Evolutionary conservation across 2,329 filamentous ascomycete genomes (phyloP), one percentile per base, ranked within the genome.

Genomic region (Sclerotinia subarctica): DNA sequence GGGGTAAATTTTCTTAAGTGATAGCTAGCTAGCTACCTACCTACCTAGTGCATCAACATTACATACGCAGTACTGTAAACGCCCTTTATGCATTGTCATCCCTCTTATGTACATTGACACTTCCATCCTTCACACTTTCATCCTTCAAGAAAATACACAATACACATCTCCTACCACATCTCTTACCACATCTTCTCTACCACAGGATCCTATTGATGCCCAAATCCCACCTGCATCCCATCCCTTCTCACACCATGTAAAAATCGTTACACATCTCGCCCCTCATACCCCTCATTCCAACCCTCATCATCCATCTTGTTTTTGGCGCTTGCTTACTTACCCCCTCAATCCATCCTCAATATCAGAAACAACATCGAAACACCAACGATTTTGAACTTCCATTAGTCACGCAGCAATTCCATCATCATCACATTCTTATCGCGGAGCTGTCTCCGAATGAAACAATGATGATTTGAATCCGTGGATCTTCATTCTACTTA

Each of bases 221-320:
- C 38, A 42, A 42, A 42, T 42, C 11, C 38, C 38, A 15, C 3
- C 38, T 42, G 51, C 29, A 32, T 54, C 26, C 21, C 29, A 32
- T 54, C 29, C 21, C 29, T 5, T n/a, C 52, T 8, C 26, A 32
- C 24, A 29, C 13, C 6, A 8, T n/a, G 24, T 26, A 29, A 52
- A n/a, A 11, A 4, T 54, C 52, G 53, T 35, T 35, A 29, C 53
- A 38, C 15, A 17, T 24, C 53, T 38, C 11, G 35, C 53, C 32
- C 53, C 53, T 35, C 32, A 38, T 56, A 56, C 53, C 53, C 53
- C 53, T 56, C 53, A 56, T 49, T 49, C 47, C 21, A 24, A 21
- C 21, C 32, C 32, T 56, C 53, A 24, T 38, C 21, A 24, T 32
- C 53, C 32, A 38, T 13, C 5, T 32, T 5, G 21, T 29, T 4